Percentiles rank a stretch among this genome's conserved stretches.
phyloP scores from a whole-genome alignment of 108 stramenopile genomes.

The Nitzschia sp. region DNA sequence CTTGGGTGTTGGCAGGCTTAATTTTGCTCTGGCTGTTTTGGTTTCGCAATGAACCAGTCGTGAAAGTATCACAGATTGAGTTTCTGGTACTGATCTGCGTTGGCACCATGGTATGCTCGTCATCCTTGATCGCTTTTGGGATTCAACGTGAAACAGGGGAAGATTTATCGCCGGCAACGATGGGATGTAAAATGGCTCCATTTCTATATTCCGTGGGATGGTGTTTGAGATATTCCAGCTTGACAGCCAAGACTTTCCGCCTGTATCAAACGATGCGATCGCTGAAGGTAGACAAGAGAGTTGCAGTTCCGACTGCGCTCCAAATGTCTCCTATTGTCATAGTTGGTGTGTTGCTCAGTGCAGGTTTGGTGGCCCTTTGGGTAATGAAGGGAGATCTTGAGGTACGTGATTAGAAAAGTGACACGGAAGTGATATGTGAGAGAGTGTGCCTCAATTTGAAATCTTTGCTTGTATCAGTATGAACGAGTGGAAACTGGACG shows the following conservation, averaged over 20 bases:
- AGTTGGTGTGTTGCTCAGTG: conserved; percentile 29
- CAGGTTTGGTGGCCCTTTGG: conserved; percentile 39
- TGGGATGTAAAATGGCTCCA: conserved; percentile 37
- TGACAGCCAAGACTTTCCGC: conserved; percentile 46
- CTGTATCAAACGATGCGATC: conserved; percentile 24
- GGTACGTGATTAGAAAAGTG: conserved; percentile 15
- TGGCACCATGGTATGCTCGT: conserved; percentile 39
- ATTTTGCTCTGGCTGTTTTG: conserved; percentile 38
- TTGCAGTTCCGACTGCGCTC: background rate
- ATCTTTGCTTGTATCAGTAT: conserved; percentile 12
- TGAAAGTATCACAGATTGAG: conserved; percentile 42
- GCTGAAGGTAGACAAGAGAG: conserved; percentile 1
- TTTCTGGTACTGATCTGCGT: conserved; percentile 47
- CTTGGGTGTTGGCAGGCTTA: conserved; percentile 34
- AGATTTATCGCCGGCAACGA: conserved; percentile 27
- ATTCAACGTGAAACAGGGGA: conserved; percentile 39
- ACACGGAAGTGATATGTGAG: background rate
- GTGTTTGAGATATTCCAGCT: conserved; percentile 39
- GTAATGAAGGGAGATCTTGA: conserved; percentile 27
- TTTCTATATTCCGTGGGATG: conserved; percentile 50
- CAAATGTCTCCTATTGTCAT: conserved; percentile 36
- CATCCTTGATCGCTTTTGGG: conserved; percentile 40
- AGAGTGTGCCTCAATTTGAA: background rate
- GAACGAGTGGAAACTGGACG: conserved; percentile 17
- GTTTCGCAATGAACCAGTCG: conserved; percentile 37